A percentile compares a stretch with the other conserved stretches of the same genome.
phyloP scores from a whole-genome alignment of 139 green algal species.

The Chlamydomonas schloesseri region DNA sequence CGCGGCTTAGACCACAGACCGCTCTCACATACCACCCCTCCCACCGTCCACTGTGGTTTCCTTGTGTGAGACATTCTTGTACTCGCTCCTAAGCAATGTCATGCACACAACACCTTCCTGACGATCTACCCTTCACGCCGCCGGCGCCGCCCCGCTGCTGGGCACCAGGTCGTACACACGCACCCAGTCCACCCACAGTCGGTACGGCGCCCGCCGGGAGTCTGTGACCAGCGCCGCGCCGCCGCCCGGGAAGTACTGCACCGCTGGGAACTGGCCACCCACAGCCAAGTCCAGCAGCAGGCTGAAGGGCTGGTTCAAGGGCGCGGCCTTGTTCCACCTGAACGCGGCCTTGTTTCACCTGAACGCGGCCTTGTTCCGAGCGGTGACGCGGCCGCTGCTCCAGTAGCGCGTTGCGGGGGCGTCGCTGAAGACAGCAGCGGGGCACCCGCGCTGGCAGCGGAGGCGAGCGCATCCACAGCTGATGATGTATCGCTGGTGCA shows the following conservation, averaged over 20 bases:
- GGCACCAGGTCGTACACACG: not conserved
- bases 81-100: too few species aligned
- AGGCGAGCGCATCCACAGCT: too few species aligned
- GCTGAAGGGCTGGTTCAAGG: constrained; percentile 14
- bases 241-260: too few species aligned
- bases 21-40: too few species aligned
- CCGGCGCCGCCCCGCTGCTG: not conserved
- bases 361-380: not conserved
- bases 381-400: not conserved
- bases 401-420: not conserved
- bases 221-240: not conserved
- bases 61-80: too few species aligned
- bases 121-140: too few species aligned
- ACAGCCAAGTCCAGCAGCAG: constrained; percentile 25
- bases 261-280: not conserved
- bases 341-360: not conserved
- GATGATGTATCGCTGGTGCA: too few species aligned
- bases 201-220: not conserved
- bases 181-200: not conserved
- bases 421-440: too few species aligned
- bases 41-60: too few species aligned
- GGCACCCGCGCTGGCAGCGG: too few species aligned
- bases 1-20: too few species aligned
- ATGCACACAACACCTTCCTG: too few species aligned
- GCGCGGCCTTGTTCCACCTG: not conserved